Conservation (phyloP, 2,329 filamentous ascomycete genomes). For the Aspergillus sp. region DNA sequence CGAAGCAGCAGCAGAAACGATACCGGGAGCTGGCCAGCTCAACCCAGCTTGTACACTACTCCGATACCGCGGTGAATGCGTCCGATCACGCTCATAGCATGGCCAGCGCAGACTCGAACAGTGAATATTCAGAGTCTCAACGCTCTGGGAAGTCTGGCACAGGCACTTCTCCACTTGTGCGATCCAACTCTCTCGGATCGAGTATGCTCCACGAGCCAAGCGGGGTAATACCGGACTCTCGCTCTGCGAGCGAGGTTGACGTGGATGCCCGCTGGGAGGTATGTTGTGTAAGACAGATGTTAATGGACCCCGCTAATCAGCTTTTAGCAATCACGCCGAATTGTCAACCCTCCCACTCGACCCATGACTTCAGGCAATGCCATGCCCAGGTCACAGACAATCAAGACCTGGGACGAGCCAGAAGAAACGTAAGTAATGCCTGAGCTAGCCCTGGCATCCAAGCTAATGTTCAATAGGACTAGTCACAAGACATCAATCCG, state of each 20-base stretch:
- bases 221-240: slow-evolving; percentile 31
- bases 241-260: slow-evolving; percentile 39
- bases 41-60: slow-evolving; percentile 62
- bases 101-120: slow-evolving; percentile 41
- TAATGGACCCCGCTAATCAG: slow-evolving; percentile 16
- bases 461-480: background rate
- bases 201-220: slow-evolving; percentile 31
- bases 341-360: slow-evolving; percentile 33
- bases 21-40: slow-evolving; percentile 82
- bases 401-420: slow-evolving; percentile 27
- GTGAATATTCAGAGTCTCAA: slow-evolving; percentile 40
- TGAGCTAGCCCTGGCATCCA: background rate
- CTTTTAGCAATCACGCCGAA: slow-evolving; percentile 35
- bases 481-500: slow-evolving; percentile 39
- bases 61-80: slow-evolving; percentile 30
- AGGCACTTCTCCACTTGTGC: slow-evolving; percentile 37
- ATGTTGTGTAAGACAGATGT: slow-evolving; percentile 14
- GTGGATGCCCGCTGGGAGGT: slow-evolving; percentile 44
- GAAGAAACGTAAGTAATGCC: slow-evolving; percentile 36
- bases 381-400: slow-evolving; percentile 25
- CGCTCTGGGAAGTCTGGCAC: slow-evolving; percentile 40
- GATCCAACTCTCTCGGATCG: slow-evolving; percentile 38
- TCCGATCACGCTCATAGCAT: slow-evolving; percentile 37
- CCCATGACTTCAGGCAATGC: slow-evolving; percentile 34
- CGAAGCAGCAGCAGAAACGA: slow-evolving; percentile 73